A percentile compares a stretch with the other conserved stretches of the same genome.
Conservation (phyloP, 225 moss, liverwort and hornwort genomes). For the Bryoerythrophyllum caledonicum region DNA sequence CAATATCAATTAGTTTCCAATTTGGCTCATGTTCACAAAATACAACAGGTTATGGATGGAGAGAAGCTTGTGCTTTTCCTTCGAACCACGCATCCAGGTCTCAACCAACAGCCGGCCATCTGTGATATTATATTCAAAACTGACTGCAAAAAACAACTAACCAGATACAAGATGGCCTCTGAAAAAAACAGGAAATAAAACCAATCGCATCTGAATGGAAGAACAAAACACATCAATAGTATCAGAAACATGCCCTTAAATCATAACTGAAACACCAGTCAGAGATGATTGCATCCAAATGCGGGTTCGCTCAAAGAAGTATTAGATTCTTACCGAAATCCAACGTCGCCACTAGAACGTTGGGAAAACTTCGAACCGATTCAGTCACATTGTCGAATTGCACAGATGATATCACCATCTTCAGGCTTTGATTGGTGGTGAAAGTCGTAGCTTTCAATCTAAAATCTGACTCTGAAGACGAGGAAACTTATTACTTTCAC, state of each 20-base stretch:
- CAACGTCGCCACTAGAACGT: neutral
- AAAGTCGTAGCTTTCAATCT: slow-evolving; percentile 3
- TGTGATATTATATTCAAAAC: neutral
- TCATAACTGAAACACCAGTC: neutral
- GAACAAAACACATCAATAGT: neutral
- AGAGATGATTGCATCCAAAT: neutral
- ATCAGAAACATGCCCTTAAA: neutral
- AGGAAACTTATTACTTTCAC: neutral
- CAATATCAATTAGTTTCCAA: too few species aligned
- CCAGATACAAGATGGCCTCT: neutral
- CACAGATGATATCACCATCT: slow-evolving; percentile 1
- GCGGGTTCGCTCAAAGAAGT: neutral
- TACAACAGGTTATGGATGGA: neutral
- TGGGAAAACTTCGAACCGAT: neutral
- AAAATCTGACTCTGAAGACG: neutral
- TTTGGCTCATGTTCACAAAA: too few species aligned
- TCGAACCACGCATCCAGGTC: neutral
- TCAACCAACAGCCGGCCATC: neutral
- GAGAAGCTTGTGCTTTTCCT: neutral
- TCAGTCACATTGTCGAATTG: neutral
- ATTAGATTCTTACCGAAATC: neutral
- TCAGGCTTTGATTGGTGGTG: slow-evolving; percentile 10
- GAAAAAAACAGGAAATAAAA: neutral
- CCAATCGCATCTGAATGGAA: neutral
- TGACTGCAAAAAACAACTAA: neutral